These are phyloP conservation scores for Arctium lappa DNA, from an alignment of 129 eudicot genomes.

Conservation along the genomic window DNA sequence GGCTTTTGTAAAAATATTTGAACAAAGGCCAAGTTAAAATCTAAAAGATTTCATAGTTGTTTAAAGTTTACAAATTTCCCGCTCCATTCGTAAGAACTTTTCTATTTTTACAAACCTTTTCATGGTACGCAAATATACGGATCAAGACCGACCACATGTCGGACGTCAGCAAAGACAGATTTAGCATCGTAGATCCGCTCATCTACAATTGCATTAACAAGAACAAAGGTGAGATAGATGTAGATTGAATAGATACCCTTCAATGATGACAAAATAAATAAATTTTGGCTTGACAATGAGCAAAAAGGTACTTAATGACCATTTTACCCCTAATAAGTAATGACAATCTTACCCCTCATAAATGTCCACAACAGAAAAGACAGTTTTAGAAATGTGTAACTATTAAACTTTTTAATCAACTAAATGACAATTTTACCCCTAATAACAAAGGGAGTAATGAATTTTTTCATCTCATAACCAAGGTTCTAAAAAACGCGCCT, in stretches of 20 bases:
- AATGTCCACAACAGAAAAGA: not conserved
- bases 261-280: not conserved
- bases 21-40: no score
- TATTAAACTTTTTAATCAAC: not conserved
- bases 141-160: slow-evolving; percentile 98
- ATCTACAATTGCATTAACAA: slow-evolving; percentile 46
- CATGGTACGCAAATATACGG: slow-evolving; percentile 88
- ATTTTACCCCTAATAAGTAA: not conserved
- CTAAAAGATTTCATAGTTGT: not conserved
- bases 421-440: not conserved
- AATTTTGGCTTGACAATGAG: not conserved
- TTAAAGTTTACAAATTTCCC: not conserved
- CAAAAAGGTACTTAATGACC: not conserved
- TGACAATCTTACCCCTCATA: no score
- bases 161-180: slow-evolving; percentile 80
- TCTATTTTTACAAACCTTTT: slow-evolving; percentile 49
- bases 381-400: not conserved
- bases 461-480: not conserved
- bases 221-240: slow-evolving; percentile 6
- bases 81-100: not conserved
- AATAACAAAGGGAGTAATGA: not conserved
- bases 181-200: slow-evolving; percentile 87
- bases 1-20: no score
- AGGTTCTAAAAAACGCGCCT: no score
- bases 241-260: not conserved